A percentile compares a stretch with the other conserved stretches of the same genome.
Conservation (phyloP, 2,329 filamentous ascomycete species). For the Cadophora malorum region DNA sequence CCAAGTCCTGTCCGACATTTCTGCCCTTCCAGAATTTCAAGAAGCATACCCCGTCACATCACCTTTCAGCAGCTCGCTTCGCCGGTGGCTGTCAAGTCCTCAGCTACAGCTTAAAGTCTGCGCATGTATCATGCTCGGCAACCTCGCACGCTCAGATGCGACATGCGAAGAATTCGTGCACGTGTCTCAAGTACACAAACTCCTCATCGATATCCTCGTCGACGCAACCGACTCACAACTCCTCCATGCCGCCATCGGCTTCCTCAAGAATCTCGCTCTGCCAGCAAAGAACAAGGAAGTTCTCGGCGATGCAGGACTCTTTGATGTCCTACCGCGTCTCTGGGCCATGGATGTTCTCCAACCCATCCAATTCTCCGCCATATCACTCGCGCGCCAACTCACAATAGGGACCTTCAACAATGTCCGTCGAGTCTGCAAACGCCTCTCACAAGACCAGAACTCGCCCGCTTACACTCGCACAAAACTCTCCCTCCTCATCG, state of each 20-base stretch:
- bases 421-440: constrained; percentile 55
- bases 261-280: constrained; percentile 70
- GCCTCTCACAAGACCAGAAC: constrained; percentile 48
- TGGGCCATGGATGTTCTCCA: constrained; percentile 59
- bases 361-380: constrained; percentile 65
- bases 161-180: constrained; percentile 58
- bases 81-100: constrained; percentile 54
- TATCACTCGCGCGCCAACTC: constrained; percentile 63
- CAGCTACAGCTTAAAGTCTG: constrained; percentile 58
- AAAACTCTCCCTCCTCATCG: constrained; percentile 49
- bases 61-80: constrained; percentile 51
- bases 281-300: constrained; percentile 59
- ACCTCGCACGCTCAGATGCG: constrained; percentile 65
- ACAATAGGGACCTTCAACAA: constrained; percentile 60
- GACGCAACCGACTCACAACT: constrained; percentile 56
- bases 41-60: constrained; percentile 51
- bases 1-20: constrained; percentile 57
- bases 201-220: constrained; percentile 54
- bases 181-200: constrained; percentile 51
- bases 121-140: constrained; percentile 66
- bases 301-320: constrained; percentile 54
- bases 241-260: constrained; percentile 62
- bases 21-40: constrained; percentile 56
- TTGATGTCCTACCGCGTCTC: constrained; percentile 60
- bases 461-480: constrained; percentile 45